Evolutionary conservation across 495 filamentous ascomycete species (phyloP).

Genomic region (Podospora comata): DNA sequence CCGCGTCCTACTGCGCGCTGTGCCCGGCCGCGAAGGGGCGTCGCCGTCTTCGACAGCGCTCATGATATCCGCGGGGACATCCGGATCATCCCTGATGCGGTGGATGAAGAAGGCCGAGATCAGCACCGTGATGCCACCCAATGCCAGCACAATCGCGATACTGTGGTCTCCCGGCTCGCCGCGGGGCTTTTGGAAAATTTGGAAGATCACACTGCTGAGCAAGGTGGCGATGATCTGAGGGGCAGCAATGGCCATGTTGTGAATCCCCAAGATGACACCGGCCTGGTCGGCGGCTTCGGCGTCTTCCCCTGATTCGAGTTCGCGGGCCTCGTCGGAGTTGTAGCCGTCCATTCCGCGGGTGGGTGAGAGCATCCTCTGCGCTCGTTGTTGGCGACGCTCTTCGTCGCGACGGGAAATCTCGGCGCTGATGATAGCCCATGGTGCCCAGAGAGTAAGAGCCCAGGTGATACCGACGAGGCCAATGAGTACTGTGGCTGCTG

Average conservation of each 20-base stretch:
- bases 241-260: slow-evolving; percentile 85
- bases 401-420: slow-evolving; percentile 79
- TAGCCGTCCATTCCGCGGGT: slow-evolving; percentile 31
- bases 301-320: slow-evolving; percentile 29
- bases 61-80: slow-evolving; percentile 32
- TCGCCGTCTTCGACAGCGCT: slow-evolving; percentile 44
- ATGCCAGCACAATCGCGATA: slow-evolving; percentile 77
- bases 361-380: slow-evolving; percentile 22
- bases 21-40: slow-evolving; percentile 19
- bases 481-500: slow-evolving; percentile 68
- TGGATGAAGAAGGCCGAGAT: slow-evolving; percentile 67
- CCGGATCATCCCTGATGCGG: slow-evolving; percentile 45
- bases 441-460: slow-evolving; percentile 87
- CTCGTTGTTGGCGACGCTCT: slow-evolving; percentile 54
- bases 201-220: slow-evolving; percentile 76
- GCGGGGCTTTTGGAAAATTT: slow-evolving; percentile 73
- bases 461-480: slow-evolving; percentile 80
- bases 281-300: slow-evolving; percentile 66
- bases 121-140: slow-evolving; percentile 73
- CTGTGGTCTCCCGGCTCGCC: slow-evolving; percentile 79
- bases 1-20: slow-evolving; percentile 28
- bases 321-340: slow-evolving; percentile 31
- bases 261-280: slow-evolving; percentile 83
- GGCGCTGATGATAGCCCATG: slow-evolving; percentile 85
- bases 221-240: slow-evolving; percentile 87